Evolutionary conservation across 2,329 filamentous ascomycete genomes (phyloP), one percentile per base, ranked within the genome.

Genomic region (Chaetomium olivaceum): DNA sequence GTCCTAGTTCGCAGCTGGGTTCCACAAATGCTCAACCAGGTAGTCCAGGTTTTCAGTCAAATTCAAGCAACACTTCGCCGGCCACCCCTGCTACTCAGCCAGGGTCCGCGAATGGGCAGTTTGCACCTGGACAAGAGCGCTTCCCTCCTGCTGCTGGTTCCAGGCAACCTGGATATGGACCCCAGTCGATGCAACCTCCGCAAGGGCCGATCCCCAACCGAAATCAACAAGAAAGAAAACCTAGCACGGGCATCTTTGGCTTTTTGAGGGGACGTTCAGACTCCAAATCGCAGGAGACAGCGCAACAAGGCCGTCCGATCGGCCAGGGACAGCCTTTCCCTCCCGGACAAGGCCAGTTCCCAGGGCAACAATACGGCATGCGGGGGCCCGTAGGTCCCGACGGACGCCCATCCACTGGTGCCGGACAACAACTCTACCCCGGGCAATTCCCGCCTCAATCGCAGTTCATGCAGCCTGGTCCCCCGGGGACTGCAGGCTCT

Each of bases 161-260:
- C 23, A 61, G 55, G n/a, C 68, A 67, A 29, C 66, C 66, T 23
- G 66, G 64, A 1, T 46, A 68, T 36, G 58, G 39, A n/a, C 51
- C 65, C 16, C 66, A 54, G n/a, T 23, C 58, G 43, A 56, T 63
- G 27, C 64, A 51, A 25, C 62, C 66, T 2, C 62, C 46, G 14
- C 68, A 68, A 57, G 59, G 36, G 21, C 39, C 58, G 5, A 23
- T 21, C 23, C 50, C 60, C 0, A 61, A 65, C n/a, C 50, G 61
- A 4, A 67, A 65, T 16, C 63, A 66, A 39, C 62, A 65, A 46
- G 58, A 51, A 6, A 65, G 65, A 27, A 72, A 71, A 29, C 51
- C 65, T 11, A 63, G 56, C 21, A 62, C 64, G 14, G 71, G 70
- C 21, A 25, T 73, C n/a, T 69, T 73, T 23, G 71, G 71, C 6